These are phyloP conservation scores for Linnemannia elongata DNA, from an alignment of 192 early-diverging fungal genomes.

Conservation along the genomic window DNA sequence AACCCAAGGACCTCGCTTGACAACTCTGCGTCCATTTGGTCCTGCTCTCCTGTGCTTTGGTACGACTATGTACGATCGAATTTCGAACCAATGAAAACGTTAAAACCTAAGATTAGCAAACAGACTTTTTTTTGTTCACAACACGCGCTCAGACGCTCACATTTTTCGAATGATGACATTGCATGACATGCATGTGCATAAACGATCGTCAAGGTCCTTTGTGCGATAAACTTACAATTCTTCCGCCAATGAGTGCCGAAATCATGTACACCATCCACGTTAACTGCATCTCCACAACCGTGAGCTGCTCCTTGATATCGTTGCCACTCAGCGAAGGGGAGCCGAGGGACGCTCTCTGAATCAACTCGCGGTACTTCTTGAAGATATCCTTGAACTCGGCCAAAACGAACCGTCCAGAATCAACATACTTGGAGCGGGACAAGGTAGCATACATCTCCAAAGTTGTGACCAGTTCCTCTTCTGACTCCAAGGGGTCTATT, in stretches of 20 bases:
- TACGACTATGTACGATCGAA: conserved; percentile 64
- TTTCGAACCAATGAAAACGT: conserved; percentile 3
- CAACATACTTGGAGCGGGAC: conserved; percentile 76
- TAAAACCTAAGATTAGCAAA: neutral
- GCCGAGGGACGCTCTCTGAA: conserved; percentile 32
- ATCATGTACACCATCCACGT: conserved; percentile 87
- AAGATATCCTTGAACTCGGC: conserved; percentile 35
- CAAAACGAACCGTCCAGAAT: conserved; percentile 57
- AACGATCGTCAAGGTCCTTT: neutral
- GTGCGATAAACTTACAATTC: conserved; percentile 62
- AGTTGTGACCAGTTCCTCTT: conserved; percentile 75
- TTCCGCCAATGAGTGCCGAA: conserved; percentile 75
- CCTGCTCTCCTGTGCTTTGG: conserved; percentile 83
- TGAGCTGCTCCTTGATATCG: conserved; percentile 61
- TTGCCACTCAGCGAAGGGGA: conserved; percentile 41
- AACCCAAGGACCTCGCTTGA: conserved; percentile 77
- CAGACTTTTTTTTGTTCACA: neutral
- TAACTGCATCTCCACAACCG: conserved; percentile 72
- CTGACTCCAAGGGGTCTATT: conserved; percentile 74
- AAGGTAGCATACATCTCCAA: conserved; percentile 79
- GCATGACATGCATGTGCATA: neutral
- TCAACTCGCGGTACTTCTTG: conserved; percentile 40
- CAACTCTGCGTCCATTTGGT: conserved; percentile 83
- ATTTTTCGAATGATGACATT: conserved; percentile 5
- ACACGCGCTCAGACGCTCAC: neutral